Percentiles rank a stretch among this genome's conserved stretches.
phyloP scores from a whole-genome alignment of 2,329 filamentous ascomycete genomes.

The Xenosphaeropsis pyriputrescens region DNA sequence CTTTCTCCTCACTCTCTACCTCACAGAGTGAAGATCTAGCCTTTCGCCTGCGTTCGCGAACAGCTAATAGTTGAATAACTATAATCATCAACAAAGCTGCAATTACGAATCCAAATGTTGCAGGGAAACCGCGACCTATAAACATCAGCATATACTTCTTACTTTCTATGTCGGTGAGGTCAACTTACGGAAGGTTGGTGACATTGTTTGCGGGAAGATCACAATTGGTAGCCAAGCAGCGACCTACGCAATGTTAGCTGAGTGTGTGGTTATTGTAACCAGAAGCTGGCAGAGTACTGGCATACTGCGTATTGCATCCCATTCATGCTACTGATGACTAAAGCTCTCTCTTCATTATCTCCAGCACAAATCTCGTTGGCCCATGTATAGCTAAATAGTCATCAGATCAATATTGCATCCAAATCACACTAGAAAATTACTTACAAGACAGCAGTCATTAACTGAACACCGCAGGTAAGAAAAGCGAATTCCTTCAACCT shows the following conservation, averaged over 20 bases:
- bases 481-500: conserved; percentile 16
- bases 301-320: conserved; percentile 26
- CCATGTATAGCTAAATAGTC: conserved; percentile 13
- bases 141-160: neutral
- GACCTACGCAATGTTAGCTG: conserved; percentile 1
- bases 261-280: too few species aligned
- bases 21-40: too few species aligned
- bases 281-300: too few species aligned
- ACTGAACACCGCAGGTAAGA: conserved; percentile 14
- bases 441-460: conserved; percentile 21
- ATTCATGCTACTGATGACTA: conserved; percentile 54
- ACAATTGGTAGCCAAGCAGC: conserved; percentile 19
- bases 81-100: conserved; percentile 3
- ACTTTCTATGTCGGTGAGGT: neutral
- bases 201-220: conserved; percentile 19
- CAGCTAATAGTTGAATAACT: neutral
- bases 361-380: conserved; percentile 31
- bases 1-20: too few species aligned
- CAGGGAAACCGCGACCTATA: conserved; percentile 5
- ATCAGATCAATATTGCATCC: too few species aligned
- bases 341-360: conserved; percentile 49
- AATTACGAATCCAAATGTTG: conserved; percentile 6
- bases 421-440: conserved; percentile 1
- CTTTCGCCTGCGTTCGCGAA: too few species aligned
- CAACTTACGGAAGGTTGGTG: conserved; percentile 15